Evolutionary conservation across 441 rosid species (phyloP), one percentile per base, ranked within the genome.

Genomic region (Jatropha podagrica): DNA sequence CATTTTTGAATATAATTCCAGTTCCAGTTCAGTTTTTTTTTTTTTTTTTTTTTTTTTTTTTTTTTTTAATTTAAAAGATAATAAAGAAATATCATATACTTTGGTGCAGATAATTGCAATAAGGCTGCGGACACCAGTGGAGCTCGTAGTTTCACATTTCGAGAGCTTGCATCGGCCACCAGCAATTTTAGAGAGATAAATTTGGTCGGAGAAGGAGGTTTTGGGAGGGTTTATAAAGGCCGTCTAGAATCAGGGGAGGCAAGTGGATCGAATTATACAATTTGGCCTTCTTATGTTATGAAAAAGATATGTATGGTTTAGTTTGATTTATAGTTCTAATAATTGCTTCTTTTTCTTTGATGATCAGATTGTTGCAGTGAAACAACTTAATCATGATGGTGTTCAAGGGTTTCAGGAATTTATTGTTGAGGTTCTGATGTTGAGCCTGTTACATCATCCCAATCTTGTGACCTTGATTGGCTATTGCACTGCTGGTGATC

Each of bases 401-500:
- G 85, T 88, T 74, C 99, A 95, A 80, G 99, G 99, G 23, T 82
- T 81, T 71, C 91, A 86, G 82, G 99, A 95, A 79, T 95, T 93
- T 77, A 92, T 93, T 18, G 95, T 93, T 64, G 98, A 95, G 81
- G 98, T 95, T 79, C 96, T 95, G 26, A 92, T 95, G 97, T 80
- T 95, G 80, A 93, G 98, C 83, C 79, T 95, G 40, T 81, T 95
- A 58, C 98, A 93, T 79, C 98, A 95, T 72, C 82, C 83, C 1
- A 90, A 93, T 84, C 94, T 95, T 32, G 97, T 95, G 63, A 93
- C 88, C 40, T 83, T 95, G 84, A 87, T 82, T 42, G 99, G 99
- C 42, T 95, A 92, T 82, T 95, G 98, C 77, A 91, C 95, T 41
- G 83, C 90, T 32, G 99, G 99, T 74, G 98, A 95, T 84, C 98